phyloP scores from a whole-genome alignment of 352 stramenopile species.

The Globisporangium rhizosaccharum region DNA sequence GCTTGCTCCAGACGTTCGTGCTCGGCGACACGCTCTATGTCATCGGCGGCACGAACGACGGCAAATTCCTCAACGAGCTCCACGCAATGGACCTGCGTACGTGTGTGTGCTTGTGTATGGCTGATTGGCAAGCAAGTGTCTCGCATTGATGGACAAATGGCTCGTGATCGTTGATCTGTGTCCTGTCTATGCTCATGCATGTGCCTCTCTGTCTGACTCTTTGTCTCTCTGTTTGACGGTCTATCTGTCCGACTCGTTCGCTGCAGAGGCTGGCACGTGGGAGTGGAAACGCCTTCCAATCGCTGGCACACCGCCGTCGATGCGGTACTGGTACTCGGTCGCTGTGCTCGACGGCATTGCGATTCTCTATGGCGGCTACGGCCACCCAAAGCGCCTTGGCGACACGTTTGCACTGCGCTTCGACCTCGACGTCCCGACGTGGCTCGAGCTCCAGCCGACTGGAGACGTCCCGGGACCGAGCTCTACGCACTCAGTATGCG shows the following conservation, averaged over 20 bases:
- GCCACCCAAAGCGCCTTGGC: conserved; percentile 37
- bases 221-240: not conserved
- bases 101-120: conserved; percentile 5
- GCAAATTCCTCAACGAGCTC: conserved; percentile 54
- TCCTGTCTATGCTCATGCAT: no score
- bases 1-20: conserved; percentile 50
- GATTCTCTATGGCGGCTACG: conserved; percentile 54
- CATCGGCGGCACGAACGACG: conserved; percentile 51
- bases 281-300: conserved; percentile 45
- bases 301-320: conserved; percentile 37
- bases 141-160: not conserved
- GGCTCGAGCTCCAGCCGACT: conserved; percentile 33
- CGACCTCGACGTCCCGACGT: conserved; percentile 35
- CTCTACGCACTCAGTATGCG: conserved; percentile 52
- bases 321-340: conserved; percentile 63
- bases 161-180: not conserved
- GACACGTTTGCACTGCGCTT: conserved; percentile 58
- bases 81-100: conserved; percentile 47
- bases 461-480: conserved; percentile 38
- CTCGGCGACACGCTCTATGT: conserved; percentile 40
- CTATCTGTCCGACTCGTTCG: not conserved
- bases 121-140: not conserved
- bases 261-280: conserved; percentile 34
- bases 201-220: not conserved
- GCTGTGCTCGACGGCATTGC: conserved; percentile 31